A percentile compares a stretch with the other conserved stretches of the same genome.
Evolutionary conservation across 1,284 basidiomycete genomes (phyloP).

Genomic region (Heterobasidion annosum): DNA sequence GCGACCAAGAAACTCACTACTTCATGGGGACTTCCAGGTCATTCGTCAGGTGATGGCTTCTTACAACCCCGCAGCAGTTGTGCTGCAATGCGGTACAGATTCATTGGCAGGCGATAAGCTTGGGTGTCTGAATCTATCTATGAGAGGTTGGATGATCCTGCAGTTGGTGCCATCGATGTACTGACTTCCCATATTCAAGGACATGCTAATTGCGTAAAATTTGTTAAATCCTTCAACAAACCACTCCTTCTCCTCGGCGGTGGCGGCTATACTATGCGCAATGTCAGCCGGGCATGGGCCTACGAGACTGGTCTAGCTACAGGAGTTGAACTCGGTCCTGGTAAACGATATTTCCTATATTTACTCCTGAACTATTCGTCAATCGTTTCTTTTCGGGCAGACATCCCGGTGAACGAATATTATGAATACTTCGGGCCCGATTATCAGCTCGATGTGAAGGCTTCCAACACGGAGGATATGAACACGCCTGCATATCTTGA

Average conservation of each 20-base stretch:
- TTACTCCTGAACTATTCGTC: neutral
- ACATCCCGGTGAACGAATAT: slow-evolving; percentile 95
- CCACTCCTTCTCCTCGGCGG: slow-evolving; percentile 92
- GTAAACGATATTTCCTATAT: slow-evolving; percentile 30
- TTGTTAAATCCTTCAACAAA: slow-evolving; percentile 94
- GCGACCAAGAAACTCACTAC: neutral
- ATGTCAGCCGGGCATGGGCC: slow-evolving; percentile 96
- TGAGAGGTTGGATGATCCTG: slow-evolving; percentile 60
- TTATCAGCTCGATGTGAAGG: slow-evolving; percentile 93
- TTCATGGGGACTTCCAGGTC: slow-evolving; percentile 42
- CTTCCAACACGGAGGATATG: slow-evolving; percentile 94
- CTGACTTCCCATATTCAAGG: slow-evolving; percentile 31
- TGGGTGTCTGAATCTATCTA: slow-evolving; percentile 94
- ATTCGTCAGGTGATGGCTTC: slow-evolving; percentile 94
- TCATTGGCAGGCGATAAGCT: slow-evolving; percentile 96
- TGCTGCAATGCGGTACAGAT: slow-evolving; percentile 98
- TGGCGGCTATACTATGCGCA: slow-evolving; percentile 98
- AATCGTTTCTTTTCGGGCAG: slow-evolving; percentile 27
- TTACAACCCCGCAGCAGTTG: slow-evolving; percentile 93
- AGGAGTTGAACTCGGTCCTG: slow-evolving; percentile 84
- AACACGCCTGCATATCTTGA: slow-evolving; percentile 92
- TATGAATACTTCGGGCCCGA: slow-evolving; percentile 99
- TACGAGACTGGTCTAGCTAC: slow-evolving; percentile 97
- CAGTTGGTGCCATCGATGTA: neutral
- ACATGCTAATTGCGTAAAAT: slow-evolving; percentile 95